phyloP scores from a whole-genome alignment of 2,329 filamentous ascomycete species.

The Aspergillus quadrilineatus region DNA sequence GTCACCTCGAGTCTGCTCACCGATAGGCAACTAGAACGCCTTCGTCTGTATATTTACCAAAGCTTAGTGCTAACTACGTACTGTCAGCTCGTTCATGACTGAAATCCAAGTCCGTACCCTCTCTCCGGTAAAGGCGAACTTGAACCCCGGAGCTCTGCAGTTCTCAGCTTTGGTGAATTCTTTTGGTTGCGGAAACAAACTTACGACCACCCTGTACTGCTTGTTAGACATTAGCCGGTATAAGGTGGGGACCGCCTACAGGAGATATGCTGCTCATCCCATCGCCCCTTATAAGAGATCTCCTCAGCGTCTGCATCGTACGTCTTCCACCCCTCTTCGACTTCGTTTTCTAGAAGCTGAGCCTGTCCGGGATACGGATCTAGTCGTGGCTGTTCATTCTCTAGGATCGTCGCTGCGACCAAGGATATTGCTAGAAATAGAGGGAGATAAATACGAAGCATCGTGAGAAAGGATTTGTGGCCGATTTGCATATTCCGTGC shows the following conservation, averaged over 20 bases:
- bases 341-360: constrained; percentile 20
- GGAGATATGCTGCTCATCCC: constrained; percentile 60
- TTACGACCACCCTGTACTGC: constrained; percentile 53
- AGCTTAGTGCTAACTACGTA: constrained; percentile 49
- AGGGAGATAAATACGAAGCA: not conserved
- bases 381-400: constrained; percentile 44
- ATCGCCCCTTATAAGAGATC: constrained; percentile 62
- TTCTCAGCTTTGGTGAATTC: not conserved
- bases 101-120: constrained; percentile 29
- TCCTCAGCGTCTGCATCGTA: constrained; percentile 54
- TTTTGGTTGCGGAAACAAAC: constrained; percentile 24
- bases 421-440: not conserved
- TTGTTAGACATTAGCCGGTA: not conserved
- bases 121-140: constrained; percentile 56
- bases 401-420: constrained; percentile 39
- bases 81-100: not conserved
- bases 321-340: constrained; percentile 43
- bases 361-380: constrained; percentile 41
- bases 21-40: constrained; percentile 56
- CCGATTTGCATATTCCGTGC: not conserved
- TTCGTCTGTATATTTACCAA: constrained; percentile 51
- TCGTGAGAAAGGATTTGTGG: not conserved
- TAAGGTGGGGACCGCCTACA: constrained; percentile 34
- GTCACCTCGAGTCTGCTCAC: constrained; percentile 13
- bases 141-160: constrained; percentile 50